A percentile compares a stretch with the other conserved stretches of the same genome.
These are phyloP conservation scores for Nemania abortiva DNA, from an alignment of 2,329 filamentous ascomycete species.

Conservation along the genomic window DNA sequence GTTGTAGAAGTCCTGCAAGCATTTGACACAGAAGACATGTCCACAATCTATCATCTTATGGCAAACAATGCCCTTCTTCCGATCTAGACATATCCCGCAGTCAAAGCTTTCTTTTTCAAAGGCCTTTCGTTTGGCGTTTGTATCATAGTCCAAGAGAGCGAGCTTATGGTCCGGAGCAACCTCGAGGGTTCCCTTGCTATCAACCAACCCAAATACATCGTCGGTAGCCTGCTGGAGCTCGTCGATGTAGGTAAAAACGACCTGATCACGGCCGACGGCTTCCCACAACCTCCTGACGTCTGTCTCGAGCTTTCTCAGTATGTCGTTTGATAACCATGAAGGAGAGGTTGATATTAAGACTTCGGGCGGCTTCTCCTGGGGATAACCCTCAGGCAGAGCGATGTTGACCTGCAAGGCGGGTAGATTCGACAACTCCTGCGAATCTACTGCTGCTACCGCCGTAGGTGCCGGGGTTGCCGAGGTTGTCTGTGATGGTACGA, in stretches of 20 bases:
- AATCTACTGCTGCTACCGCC: slow-evolving; percentile 51
- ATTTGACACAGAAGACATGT: slow-evolving; percentile 92
- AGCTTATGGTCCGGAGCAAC: slow-evolving; percentile 72
- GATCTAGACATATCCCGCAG: slow-evolving; percentile 90
- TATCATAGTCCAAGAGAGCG: slow-evolving; percentile 81
- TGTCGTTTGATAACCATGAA: slow-evolving; percentile 66
- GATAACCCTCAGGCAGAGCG: slow-evolving; percentile 69
- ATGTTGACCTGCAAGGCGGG: slow-evolving; percentile 68
- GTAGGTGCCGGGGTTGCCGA: slow-evolving; percentile 22
- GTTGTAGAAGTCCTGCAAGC: slow-evolving; percentile 90
- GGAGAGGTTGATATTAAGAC: slow-evolving; percentile 66
- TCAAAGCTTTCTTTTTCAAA: slow-evolving; percentile 90
- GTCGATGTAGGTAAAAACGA: slow-evolving; percentile 74
- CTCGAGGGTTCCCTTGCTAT: slow-evolving; percentile 61
- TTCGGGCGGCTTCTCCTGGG: slow-evolving; percentile 62
- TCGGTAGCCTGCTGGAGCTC: slow-evolving; percentile 70
- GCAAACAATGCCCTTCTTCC: slow-evolving; percentile 86
- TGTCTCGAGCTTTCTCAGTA: slow-evolving; percentile 62
- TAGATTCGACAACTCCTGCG: slow-evolving; percentile 66
- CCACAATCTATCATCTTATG: slow-evolving; percentile 85
- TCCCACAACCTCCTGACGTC: slow-evolving; percentile 70
- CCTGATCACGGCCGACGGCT: slow-evolving; percentile 68
- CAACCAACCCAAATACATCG: slow-evolving; percentile 69
- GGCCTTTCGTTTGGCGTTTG: slow-evolving; percentile 75
- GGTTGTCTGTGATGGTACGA: slow-evolving; percentile 32